Base-by-base conservation (phyloP, 2,329 filamentous ascomycete species). In the Chrysosporium queenslandicum region DNA sequence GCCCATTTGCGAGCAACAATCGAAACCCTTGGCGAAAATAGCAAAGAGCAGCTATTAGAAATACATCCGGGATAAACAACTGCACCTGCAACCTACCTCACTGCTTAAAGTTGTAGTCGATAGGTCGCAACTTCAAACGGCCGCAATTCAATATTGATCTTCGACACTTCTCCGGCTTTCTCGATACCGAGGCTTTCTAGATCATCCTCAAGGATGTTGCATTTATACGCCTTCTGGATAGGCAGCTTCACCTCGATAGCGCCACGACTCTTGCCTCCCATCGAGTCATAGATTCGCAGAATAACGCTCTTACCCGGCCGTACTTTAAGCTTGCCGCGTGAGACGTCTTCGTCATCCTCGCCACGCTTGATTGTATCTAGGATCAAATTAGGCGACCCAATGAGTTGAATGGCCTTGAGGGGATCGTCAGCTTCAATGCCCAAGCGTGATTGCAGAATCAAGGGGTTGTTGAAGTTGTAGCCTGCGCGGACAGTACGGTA, bases 341-440 rank as follows among this genome's bases (percentile, higher is more conserved):
- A 71, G 7, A 75, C 78, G 59, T 89, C 86, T 62, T 85, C 82
- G 59, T 91, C 86, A 61, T 91, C 86, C 64, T 91, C 86, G n/a
- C 87, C 92, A 53, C 92, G 84, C 77, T 98, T 98, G 67, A 98
- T 78, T 0, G 83, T 85, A 65, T 98, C 92, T 0, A 98, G 74
- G 2, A 98, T 74, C 18, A 98, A 73, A 2, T 85, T 83, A 8
- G 75, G 66, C 41, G 77, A 75, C 42, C 84, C 83, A 1, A 75
- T 74, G n/a, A 96, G 70, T 55, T 77, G 78, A 63, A 96, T 79
- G 0, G 85, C 79, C 34, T 73, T 71, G 53, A 73, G 68, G 2
- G 67, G 48, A 11, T 60, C 54, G 6, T 56, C 52, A 16, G 50
- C 39, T 18, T 58, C 54, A 0, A 50, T 54, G 39, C 58, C 57